Evolutionary conservation across 1,284 basidiomycete species (phyloP), one percentile per base, ranked within the genome.

Genomic region (Waitea zeae): DNA sequence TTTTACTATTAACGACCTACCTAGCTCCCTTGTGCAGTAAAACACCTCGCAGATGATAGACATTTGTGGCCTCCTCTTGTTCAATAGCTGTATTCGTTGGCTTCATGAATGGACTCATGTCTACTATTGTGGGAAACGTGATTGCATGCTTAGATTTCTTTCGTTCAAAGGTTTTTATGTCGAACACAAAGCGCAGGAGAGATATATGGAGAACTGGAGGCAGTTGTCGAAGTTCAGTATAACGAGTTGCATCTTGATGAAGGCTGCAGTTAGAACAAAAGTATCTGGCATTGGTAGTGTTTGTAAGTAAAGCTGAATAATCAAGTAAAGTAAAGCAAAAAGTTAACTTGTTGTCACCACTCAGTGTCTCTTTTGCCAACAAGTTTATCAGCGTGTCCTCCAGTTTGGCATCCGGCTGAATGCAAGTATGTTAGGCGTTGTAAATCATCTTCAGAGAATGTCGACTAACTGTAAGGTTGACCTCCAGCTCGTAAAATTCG

Each of bases 181-280:
- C 83, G 47, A 80, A 95, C 17, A 84, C 73, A 52, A 95, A 95
- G 13, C 90, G 80, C 36, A 90, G 66, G 31, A 95, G 57, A 12
- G 86, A 87, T 45, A 95, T 80, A 52, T 95, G 84, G 1, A 95
- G 62, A 2, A 86, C 76, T 0, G 84, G 84, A 1, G 89, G 89
- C 0, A 92, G 62, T 33, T 62, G 49, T 12, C 62, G 63, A 9
- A 88, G 54, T 45, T 75, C 64, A 1, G 70, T 76, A 41, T 74
- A 76, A 11, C 87, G 75, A 12, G 66, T 75, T 1, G 90, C 90
- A 39, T 83, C 70, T 49, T 77, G 74, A 3, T 84, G 63, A 13
- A 51, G 55, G 27, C 70, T 58, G 48, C 89, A 95, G 9, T 53
- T 51, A 2, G 77, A 67, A 48, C 89, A 95, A 18, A 64, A 57